Evolutionary conservation across 2,329 filamentous ascomycete species (phyloP).

Genomic region (Cladosporium sp.): DNA sequence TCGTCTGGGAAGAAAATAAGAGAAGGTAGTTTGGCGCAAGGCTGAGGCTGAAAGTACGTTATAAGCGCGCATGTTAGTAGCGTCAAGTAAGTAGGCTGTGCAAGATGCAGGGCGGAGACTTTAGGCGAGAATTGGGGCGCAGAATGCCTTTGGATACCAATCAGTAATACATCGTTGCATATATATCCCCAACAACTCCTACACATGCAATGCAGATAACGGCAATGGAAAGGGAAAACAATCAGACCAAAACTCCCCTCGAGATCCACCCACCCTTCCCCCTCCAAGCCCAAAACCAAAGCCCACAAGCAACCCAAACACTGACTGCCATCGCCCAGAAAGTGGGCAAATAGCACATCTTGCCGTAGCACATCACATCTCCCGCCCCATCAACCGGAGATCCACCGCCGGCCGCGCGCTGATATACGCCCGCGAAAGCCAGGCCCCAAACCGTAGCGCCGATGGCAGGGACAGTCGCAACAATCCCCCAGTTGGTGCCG

Average conservation of each 20-base stretch:
- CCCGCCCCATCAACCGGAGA: slow-evolving; percentile 40
- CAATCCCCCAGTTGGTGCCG: slow-evolving; percentile 95
- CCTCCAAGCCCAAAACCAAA: slow-evolving; percentile 81
- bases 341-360: slow-evolving; percentile 73
- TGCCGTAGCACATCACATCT: slow-evolving; percentile 74
- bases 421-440: slow-evolving; percentile 81
- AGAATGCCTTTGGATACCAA: too few relatives aligned
- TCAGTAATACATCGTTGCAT: too few relatives aligned
- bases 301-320: slow-evolving; percentile 72
- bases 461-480: slow-evolving; percentile 85
- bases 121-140: too few relatives aligned
- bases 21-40: background rate
- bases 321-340: slow-evolving; percentile 86
- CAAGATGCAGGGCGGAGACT: background rate
- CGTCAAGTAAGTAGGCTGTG: background rate
- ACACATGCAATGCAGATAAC: background rate
- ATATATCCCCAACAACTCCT: background rate
- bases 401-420: slow-evolving; percentile 59
- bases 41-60: background rate
- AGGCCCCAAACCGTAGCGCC: slow-evolving; percentile 89
- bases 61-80: too few relatives aligned
- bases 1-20: too few relatives aligned
- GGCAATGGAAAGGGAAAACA: background rate
- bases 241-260: slow-evolving; percentile 68
- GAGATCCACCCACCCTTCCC: slow-evolving; percentile 73